Evolutionary conservation across 2,329 filamentous ascomycete genomes (phyloP).

Genomic region (Cucurbitaria berberidis): DNA sequence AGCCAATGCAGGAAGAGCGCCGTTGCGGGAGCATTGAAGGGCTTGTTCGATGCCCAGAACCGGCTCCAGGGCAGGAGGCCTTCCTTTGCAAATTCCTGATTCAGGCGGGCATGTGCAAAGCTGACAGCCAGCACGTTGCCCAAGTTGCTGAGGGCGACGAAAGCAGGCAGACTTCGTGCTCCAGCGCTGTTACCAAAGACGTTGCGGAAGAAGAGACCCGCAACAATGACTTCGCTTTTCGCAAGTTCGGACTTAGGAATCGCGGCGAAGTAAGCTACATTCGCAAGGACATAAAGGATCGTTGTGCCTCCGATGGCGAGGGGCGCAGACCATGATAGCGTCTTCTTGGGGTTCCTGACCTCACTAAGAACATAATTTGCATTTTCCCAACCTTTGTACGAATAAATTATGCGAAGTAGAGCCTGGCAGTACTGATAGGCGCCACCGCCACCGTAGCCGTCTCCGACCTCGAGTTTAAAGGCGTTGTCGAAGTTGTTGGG

Average conservation of each 20-base stretch:
- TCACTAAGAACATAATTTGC: constrained; percentile 68
- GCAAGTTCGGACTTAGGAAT: constrained; percentile 65
- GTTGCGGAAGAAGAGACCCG: constrained; percentile 66
- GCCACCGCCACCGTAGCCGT: constrained; percentile 44
- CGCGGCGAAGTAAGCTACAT: constrained; percentile 70
- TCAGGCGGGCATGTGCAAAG: constrained; percentile 65
- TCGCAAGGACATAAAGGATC: constrained; percentile 67
- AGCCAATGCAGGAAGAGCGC: constrained; percentile 69
- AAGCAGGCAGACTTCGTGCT: constrained; percentile 51
- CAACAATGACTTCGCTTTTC: constrained; percentile 65
- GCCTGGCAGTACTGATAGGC: constrained; percentile 60
- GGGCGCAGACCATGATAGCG: constrained; percentile 62
- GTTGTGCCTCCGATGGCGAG: constrained; percentile 65
- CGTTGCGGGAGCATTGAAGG: constrained; percentile 65
- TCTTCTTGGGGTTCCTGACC: constrained; percentile 61
- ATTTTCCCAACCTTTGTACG: constrained; percentile 69
- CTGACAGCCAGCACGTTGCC: constrained; percentile 68
- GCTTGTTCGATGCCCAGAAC: constrained; percentile 73
- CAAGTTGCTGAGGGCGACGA: constrained; percentile 66
- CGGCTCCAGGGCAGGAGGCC: constrained; percentile 69
- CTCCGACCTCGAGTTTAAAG: constrained; percentile 55
- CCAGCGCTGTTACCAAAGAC: constrained; percentile 65
- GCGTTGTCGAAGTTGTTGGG: constrained; percentile 65
- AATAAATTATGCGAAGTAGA: constrained; percentile 65
- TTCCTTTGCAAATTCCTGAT: constrained; percentile 73